Evolutionary conservation across 495 filamentous ascomycete species (phyloP), one percentile per base, ranked within the genome.

Genomic region (Neurospora sp.): DNA sequence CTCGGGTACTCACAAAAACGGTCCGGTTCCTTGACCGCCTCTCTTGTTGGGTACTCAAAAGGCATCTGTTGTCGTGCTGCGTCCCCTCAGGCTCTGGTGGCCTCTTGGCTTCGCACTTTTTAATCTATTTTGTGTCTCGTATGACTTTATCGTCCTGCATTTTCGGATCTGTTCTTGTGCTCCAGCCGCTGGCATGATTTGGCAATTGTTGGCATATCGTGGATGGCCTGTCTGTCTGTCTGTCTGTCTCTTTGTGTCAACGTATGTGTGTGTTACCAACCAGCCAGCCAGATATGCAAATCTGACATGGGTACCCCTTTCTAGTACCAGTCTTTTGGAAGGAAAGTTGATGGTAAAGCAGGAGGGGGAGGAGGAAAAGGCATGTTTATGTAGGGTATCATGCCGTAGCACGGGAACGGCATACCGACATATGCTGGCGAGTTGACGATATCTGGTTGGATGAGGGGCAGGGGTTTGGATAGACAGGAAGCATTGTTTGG

Each of bases 71-170:
- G 27, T 27, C 14, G 27, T 65, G 27, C 27, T 65, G 53, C 27
- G 53, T 65, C 35, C 27, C 53, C 31, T 14, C 16, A 35, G 5
- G 53, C 3, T 27, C 14, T 8, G 27, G 14, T 65, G 53, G 27
- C 53, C 22, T 59, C 42, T 59, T 20, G 35, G 14, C 48, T 12
- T 27, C 22, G 1, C 48, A 59, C 6, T 14, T 6, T 35, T 61
- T n/a, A 59, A 71, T 71, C 16, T 71, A 53, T 53, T 35, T 37
- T 8, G 42, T 71, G 70, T 71, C 70, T 61, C 70, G 35, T 48
- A 48, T 37, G 41, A 31, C 27, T 61, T 71, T 71, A 48, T 71
- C 70, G 70, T 71, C 42, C 42, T 71, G 70, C 70, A 71, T 71
- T 35, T 37, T 65, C 53, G 53, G 53, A 35, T 65, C 27, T 27